phyloP scores from a whole-genome alignment of 176 grass and related monocot genomes.

The Bonia amplexicaulis region DNA sequence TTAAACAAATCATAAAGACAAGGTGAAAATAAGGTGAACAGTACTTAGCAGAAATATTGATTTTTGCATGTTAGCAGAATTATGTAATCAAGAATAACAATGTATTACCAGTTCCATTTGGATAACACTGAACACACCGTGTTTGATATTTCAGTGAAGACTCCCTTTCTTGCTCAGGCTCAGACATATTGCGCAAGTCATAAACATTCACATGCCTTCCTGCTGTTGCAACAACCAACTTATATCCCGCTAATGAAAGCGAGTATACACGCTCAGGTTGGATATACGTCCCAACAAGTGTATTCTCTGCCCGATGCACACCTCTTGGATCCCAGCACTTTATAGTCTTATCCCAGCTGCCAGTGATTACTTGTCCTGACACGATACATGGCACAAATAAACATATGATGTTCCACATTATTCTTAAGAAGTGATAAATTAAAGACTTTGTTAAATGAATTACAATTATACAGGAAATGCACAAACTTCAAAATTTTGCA shows the following conservation, averaged over 20 bases:
- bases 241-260: slow-evolving; percentile 40
- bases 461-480: background rate
- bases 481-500: background rate
- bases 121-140: slow-evolving; percentile 64
- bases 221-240: slow-evolving; percentile 68
- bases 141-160: slow-evolving; percentile 61
- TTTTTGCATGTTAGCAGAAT: background rate
- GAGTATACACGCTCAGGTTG: slow-evolving; percentile 63
- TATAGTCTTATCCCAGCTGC: slow-evolving; percentile 68
- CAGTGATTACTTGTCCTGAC: slow-evolving; percentile 68
- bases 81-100: background rate
- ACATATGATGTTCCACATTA: background rate
- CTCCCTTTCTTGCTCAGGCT: slow-evolving; percentile 46
- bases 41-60: background rate
- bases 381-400: background rate
- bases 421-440: background rate
- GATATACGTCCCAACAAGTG: slow-evolving; percentile 43
- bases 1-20: background rate
- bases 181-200: slow-evolving; percentile 57
- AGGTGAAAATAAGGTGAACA: background rate
- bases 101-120: slow-evolving; percentile 51
- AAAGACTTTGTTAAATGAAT: background rate
- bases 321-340: slow-evolving; percentile 72
- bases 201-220: slow-evolving; percentile 65
- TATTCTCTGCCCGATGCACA: slow-evolving; percentile 22